Evolutionary conservation across 1,139 yeast genomes (phyloP), one percentile per base, ranked within the genome.

Genomic region (Zhuliangozyma parablackwelliae): DNA sequence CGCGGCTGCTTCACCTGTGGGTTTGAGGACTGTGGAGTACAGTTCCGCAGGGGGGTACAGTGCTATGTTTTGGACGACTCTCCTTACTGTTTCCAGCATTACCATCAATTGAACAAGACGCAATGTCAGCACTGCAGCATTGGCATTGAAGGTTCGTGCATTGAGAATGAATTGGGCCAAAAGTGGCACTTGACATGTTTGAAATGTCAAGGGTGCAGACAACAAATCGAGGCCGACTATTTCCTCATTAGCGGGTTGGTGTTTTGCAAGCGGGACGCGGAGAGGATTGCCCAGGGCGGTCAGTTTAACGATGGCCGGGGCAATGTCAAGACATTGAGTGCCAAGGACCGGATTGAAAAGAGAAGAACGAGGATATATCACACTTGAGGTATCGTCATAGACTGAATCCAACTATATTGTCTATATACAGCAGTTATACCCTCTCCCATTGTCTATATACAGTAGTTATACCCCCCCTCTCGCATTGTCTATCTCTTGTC

Each of bases 111-210:
- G 39, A 90, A 90, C 59, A 76, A 80, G 38, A 82, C 95, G 1
- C 59, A 85, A 12, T 92, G 98, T 61, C 69, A 70, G 37, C 61
- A 69, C 11, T 92, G 98, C 59, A 66, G 73, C 8, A 53, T 53
- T 5, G 96, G 95, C 13, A 87, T 92, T 37, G 97, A 92, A 59
- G 98, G 98, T 10, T 80, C 78, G 53, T 92, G 97, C 57, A 70
- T 90, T 36, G 96, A 87, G 54, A 85, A 80, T 50, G 90, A 82
- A 52, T 58, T 76, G 32, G 57, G 61, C 34, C 86, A 81, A 51
- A 73, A 82, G 44, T 84, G 83, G 70, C 94, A 84, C 54, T 60
- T 72, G 21, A 57, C 68, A 30, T 84, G 94, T 56, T 65, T 84
- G 48, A 69, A 58, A 36, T 84, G 92, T 59, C 56, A 61, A 35